phyloP scores from a whole-genome alignment of 2,329 filamentous ascomycete genomes.

The Trichophyton benhamiae region DNA sequence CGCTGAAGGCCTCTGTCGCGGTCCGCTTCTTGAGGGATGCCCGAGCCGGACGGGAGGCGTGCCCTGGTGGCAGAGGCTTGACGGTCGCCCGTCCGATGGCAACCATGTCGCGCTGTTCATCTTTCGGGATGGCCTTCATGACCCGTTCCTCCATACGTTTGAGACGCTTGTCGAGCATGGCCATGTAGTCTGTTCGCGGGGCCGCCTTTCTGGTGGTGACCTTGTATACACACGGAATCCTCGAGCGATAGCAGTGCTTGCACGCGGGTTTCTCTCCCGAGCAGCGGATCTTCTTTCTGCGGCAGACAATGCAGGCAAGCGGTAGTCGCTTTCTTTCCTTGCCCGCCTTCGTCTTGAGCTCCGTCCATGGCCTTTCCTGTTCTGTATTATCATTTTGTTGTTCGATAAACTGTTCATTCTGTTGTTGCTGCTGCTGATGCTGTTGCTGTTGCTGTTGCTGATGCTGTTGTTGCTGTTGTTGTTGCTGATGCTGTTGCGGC shows the following conservation, averaged over 20 bases:
- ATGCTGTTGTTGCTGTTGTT: background rate
- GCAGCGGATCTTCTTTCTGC: slow-evolving; percentile 94
- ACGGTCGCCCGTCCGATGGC: slow-evolving; percentile 68
- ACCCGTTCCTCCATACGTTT: slow-evolving; percentile 97
- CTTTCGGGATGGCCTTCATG: slow-evolving; percentile 85
- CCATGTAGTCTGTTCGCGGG: slow-evolving; percentile 95
- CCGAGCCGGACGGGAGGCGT: slow-evolving; percentile 41
- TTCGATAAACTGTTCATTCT: background rate
- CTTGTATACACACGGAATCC: slow-evolving; percentile 95
- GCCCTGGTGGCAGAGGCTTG: slow-evolving; percentile 59
- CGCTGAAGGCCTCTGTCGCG: slow-evolving; percentile 76
- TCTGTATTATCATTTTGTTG: slow-evolving; percentile 32
- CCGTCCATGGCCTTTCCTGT: slow-evolving; percentile 59
- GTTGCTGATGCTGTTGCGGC: background rate
- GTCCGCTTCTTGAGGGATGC: slow-evolving; percentile 59
- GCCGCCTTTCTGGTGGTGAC: slow-evolving; percentile 89
- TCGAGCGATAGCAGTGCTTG: slow-evolving; percentile 85
- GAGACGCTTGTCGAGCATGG: slow-evolving; percentile 89
- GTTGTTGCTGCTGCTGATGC: background rate
- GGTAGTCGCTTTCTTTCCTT: slow-evolving; percentile 91
- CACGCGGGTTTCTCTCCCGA: slow-evolving; percentile 96
- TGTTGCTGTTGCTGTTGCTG: background rate
- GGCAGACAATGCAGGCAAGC: slow-evolving; percentile 86
- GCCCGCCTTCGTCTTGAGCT: slow-evolving; percentile 80
- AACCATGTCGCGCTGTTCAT: slow-evolving; percentile 57